Evolutionary conservation across 352 stramenopile genomes (phyloP).

Genomic region (Thraustochytrium striatum): DNA sequence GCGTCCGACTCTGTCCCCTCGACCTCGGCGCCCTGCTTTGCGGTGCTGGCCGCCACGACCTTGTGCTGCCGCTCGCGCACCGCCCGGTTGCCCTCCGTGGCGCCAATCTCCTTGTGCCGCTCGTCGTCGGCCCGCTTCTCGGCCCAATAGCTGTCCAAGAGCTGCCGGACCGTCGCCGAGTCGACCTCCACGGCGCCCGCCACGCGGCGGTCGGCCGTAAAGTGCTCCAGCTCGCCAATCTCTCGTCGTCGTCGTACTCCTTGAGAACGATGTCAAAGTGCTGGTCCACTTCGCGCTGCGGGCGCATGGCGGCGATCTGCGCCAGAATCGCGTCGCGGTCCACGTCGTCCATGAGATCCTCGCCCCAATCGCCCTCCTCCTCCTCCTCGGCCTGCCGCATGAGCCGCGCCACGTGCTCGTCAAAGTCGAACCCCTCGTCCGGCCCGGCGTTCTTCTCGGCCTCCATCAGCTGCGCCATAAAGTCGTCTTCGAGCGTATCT

Average conservation of each 20-base stretch:
- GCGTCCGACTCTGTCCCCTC: constrained; percentile 52
- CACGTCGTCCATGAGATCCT: constrained; percentile 54
- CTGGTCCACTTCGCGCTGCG: constrained; percentile 56
- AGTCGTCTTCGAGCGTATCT: constrained; percentile 77
- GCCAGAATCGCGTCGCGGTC: constrained; percentile 29
- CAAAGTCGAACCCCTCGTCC: constrained; percentile 74
- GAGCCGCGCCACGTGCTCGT: constrained; percentile 83
- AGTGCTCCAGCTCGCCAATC: constrained; percentile 70
- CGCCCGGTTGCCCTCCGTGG: constrained; percentile 60
- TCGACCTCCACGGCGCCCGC: constrained; percentile 64
- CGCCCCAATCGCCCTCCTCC: constrained; percentile 56
- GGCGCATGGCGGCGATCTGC: background rate
- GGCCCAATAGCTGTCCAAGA: constrained; percentile 72
- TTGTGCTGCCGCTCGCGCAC: constrained; percentile 59
- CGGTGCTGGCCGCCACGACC: constrained; percentile 56
- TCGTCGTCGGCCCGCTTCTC: constrained; percentile 66
- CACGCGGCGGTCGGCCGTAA: constrained; percentile 55
- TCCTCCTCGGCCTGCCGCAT: constrained; percentile 73
- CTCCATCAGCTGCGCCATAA: constrained; percentile 68
- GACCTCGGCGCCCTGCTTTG: constrained; percentile 59
- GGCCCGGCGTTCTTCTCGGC: constrained; percentile 59
- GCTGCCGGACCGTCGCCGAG: constrained; percentile 75
- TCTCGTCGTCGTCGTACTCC: constrained; percentile 76
- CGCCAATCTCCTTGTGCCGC: constrained; percentile 53
- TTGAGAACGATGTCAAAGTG: constrained; percentile 67